These are phyloP conservation scores for Choiromyces venosus DNA, from an alignment of 495 filamentous ascomycete genomes.

Conservation along the genomic window DNA sequence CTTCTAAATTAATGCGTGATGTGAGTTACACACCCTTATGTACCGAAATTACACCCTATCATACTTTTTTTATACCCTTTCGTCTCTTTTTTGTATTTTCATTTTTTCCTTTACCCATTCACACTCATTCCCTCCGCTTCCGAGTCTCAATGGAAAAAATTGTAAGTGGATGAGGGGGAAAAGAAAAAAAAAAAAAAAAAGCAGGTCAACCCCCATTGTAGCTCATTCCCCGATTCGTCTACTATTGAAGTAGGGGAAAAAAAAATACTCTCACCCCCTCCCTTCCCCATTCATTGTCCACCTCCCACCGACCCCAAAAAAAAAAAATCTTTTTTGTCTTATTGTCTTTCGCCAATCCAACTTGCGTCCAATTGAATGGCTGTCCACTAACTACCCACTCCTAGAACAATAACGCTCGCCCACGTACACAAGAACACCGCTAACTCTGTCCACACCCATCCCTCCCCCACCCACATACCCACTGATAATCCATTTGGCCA, in stretches of 20 bases:
- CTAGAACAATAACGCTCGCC: slow-evolving; percentile 2
- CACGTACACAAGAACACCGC: background rate
- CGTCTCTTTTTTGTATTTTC: background rate
- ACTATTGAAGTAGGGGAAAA: background rate
- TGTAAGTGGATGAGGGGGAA: background rate
- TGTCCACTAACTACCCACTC: background rate
- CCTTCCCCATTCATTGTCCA: background rate
- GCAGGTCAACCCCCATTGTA: background rate
- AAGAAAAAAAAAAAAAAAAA: background rate
- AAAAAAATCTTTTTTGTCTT: background rate
- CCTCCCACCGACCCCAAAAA: background rate
- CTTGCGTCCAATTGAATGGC: background rate
- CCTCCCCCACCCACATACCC: background rate
- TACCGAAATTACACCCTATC: background rate
- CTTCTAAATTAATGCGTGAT: background rate
- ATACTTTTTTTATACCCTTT: background rate
- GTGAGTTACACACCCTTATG: background rate
- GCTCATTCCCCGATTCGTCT: background rate
- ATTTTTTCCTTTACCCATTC: background rate
- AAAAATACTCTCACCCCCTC: background rate
- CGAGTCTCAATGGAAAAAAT: background rate
- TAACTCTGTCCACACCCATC: background rate
- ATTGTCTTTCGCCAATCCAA: background rate
- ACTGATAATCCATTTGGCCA: background rate
- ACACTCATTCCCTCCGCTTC: background rate